Evolutionary conservation across 495 filamentous ascomycete genomes (phyloP).

Genomic region (Aeminium ludgeri): DNA sequence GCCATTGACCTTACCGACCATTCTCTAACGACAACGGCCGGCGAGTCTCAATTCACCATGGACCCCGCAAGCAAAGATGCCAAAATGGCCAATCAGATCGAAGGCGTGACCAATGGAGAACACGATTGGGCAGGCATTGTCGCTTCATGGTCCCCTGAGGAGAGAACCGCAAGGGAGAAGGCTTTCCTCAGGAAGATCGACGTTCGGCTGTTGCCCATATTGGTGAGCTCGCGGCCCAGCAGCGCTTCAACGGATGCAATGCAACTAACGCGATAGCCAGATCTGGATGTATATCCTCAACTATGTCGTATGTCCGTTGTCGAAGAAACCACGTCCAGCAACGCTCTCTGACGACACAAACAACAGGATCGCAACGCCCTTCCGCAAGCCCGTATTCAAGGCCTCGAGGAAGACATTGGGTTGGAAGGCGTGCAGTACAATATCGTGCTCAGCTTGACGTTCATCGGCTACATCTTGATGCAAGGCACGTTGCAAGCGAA

Average conservation of each 20-base stretch:
- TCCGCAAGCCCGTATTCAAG: neutral
- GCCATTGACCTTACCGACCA: too few relatives aligned
- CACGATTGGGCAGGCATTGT: neutral
- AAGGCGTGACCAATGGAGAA: neutral
- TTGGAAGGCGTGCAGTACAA: slow-evolving; percentile 3
- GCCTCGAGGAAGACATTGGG: slow-evolving; percentile 1
- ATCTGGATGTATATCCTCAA: slow-evolving; percentile 1
- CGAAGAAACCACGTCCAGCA: neutral
- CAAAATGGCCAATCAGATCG: neutral
- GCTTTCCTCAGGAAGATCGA: neutral
- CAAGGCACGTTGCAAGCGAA: neutral
- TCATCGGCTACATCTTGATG: slow-evolving; percentile 6
- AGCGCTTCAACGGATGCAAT: too few relatives aligned
- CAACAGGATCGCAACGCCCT: neutral
- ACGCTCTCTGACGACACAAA: neutral
- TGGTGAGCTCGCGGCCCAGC: neutral
- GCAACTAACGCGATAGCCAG: too few relatives aligned
- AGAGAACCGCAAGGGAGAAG: neutral
- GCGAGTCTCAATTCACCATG: too few relatives aligned
- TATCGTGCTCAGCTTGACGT: slow-evolving; percentile 2
- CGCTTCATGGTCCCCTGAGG: neutral
- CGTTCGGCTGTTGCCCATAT: neutral
- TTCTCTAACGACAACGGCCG: too few relatives aligned
- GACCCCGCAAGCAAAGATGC: too few relatives aligned
- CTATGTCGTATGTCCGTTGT: neutral